Evolutionary conservation across 148 eudicot genomes (phyloP), one percentile per base, ranked within the genome.

Genomic region (Vaccinium myrtillus): DNA sequence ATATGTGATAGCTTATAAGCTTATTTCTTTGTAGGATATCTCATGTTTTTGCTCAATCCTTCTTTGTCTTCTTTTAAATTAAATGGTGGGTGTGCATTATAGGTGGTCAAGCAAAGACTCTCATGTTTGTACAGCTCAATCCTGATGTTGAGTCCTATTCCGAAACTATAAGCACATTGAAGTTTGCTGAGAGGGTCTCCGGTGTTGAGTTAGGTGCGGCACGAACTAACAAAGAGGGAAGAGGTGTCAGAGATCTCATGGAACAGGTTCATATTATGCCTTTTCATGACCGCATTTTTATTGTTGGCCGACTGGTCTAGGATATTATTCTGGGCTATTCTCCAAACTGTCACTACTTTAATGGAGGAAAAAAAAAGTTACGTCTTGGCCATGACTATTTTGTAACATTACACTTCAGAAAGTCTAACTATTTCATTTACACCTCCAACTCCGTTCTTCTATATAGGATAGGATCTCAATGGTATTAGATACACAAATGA

Each of bases 151-250:
- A 94, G 82, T 97, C 99, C 25, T 94, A 89, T 87, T 90, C 93
- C n/a, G 99, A 97, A 90, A 97, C 95, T 51, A 77, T 94, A 69
- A 97, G 99, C 83, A 95, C 99, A 78, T 87, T 95, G 74, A 97
- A 97, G 85, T 97, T 97, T 91, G 98, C 99, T 69, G 98, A 97
- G 91, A 94, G 99, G 89, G 99, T 97, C 39, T 97, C 99, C 63
- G 99, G 99, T 63, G 99, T 97, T 50, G 98, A 97, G 90, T 90
- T 97, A 89, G 99, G 99, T 67, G 99, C 98, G 43, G 99, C 98
- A 58, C 90, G 92, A 18, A 93, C 93, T 86, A 93, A 92, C 87
- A 95, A 92, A 89, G 98, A 94, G 89, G 98, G 98, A 82, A 91
- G 89, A 87, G 96, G 94, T 86, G 90, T 95, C 19, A 90, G 96